Percentiles rank a stretch among this genome's conserved stretches.
Conservation (phyloP, 805 yeast genomes). For the Metschnikowia anglica region DNA sequence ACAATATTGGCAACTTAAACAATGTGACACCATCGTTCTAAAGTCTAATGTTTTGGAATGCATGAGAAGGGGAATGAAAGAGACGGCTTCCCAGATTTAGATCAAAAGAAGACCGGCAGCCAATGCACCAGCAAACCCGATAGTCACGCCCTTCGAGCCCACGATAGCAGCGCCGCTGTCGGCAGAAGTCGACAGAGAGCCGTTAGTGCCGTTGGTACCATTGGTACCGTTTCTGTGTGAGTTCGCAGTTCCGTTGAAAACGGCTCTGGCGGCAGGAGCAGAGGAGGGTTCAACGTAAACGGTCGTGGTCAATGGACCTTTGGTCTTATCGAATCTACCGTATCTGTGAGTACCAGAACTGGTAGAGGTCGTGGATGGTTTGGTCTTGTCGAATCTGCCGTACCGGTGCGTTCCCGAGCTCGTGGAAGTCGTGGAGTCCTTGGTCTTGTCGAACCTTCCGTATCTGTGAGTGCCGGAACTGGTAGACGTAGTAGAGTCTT, state of each 20-base stretch:
- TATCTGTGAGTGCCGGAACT: slow-evolving; percentile 21
- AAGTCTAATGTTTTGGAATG: too few relatives aligned
- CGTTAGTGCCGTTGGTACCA: slow-evolving; percentile 24
- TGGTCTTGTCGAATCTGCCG: slow-evolving; percentile 57
- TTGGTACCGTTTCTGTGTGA: slow-evolving; percentile 15
- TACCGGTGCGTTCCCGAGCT: slow-evolving; percentile 45
- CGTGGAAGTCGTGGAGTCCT: slow-evolving; percentile 13
- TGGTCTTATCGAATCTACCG: slow-evolving; percentile 23
- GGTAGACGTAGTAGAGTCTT: slow-evolving; percentile 13
- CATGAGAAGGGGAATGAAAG: too few relatives aligned
- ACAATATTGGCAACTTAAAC: neutral
- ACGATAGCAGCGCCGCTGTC: slow-evolving; percentile 23
- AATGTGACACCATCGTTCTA: too few relatives aligned
- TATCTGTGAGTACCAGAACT: slow-evolving; percentile 32
- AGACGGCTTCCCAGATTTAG: slow-evolving; percentile 8
- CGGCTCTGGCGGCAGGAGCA: slow-evolving; percentile 19
- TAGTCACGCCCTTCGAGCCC: slow-evolving; percentile 20
- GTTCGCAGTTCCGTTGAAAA: slow-evolving; percentile 13
- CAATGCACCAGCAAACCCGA: slow-evolving; percentile 43
- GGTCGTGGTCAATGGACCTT: slow-evolving; percentile 36
- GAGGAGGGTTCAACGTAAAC: slow-evolving; percentile 25
- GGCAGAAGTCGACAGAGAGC: slow-evolving; percentile 24
- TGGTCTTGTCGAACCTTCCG: slow-evolving; percentile 24
- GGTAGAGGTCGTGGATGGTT: slow-evolving; percentile 19
- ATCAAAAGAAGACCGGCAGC: slow-evolving; percentile 51